These are phyloP conservation scores for Dryas octopetala DNA, from an alignment of 306 rosid genomes.

Conservation along the genomic window DNA sequence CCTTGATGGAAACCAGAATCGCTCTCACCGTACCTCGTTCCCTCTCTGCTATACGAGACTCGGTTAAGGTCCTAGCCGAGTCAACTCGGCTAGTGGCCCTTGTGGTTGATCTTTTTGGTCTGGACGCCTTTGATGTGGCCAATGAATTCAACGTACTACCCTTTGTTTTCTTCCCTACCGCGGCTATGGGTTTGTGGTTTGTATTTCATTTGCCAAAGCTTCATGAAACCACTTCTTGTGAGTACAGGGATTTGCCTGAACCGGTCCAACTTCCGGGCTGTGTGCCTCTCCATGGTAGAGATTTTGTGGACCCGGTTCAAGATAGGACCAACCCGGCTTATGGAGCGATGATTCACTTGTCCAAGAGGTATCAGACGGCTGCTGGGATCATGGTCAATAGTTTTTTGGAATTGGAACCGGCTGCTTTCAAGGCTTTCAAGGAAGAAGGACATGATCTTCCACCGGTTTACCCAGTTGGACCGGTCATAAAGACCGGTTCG, in stretches of 20 bases:
- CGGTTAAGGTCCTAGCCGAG: conserved; percentile 19
- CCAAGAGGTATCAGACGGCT: neutral
- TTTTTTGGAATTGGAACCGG: conserved; percentile 19
- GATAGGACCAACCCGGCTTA: conserved; percentile 20
- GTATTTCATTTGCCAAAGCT: conserved; percentile 27
- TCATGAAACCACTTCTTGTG: conserved; percentile 12
- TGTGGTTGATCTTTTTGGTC: conserved; percentile 25
- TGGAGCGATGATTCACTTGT: neutral
- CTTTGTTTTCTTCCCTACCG: conserved; percentile 11
- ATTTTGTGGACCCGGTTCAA: conserved; percentile 7
- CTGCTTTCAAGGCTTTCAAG: conserved; percentile 15
- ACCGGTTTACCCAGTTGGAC: conserved; percentile 24
- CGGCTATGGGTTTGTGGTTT: conserved; percentile 17
- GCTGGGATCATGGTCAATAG: conserved; percentile 26
- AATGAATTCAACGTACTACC: conserved; percentile 9
- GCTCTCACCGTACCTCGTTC: conserved; percentile 26
- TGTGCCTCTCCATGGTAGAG: conserved; percentile 18
- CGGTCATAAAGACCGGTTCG: neutral
- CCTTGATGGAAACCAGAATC: conserved; percentile 2
- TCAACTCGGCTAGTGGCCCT: conserved; percentile 22
- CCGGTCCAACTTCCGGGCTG: conserved; percentile 28
- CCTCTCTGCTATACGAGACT: conserved; percentile 15
- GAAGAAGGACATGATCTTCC: conserved; percentile 12
- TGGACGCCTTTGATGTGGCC: conserved; percentile 26
- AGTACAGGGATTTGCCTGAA: conserved; percentile 25